phyloP scores from a whole-genome alignment of 108 stramenopile genomes.

The Asterionellopsis glacialis region DNA sequence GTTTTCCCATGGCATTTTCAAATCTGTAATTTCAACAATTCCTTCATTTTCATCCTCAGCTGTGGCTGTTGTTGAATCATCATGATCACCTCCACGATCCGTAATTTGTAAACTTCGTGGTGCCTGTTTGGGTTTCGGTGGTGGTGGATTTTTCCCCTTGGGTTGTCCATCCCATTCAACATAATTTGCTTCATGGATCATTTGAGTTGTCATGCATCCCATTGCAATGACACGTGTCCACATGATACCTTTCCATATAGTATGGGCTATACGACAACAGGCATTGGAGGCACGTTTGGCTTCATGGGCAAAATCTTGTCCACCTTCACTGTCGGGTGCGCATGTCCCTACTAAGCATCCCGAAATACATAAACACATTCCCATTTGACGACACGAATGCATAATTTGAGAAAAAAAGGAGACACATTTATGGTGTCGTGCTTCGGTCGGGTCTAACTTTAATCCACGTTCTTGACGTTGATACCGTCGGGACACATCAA shows the following conservation, averaged over 20 bases:
- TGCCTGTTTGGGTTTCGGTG: background rate
- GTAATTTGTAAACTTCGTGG: background rate
- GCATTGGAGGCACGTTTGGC: conserved; percentile 41
- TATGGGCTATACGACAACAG: conserved; percentile 43
- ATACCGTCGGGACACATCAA: conserved; percentile 52
- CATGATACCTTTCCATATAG: conserved; percentile 49
- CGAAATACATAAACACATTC: conserved; percentile 25
- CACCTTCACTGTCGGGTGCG: conserved; percentile 43
- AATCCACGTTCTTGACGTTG: conserved; percentile 43
- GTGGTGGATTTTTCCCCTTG: conserved; percentile 1
- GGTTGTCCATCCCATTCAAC: conserved; percentile 3
- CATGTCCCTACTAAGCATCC: conserved; percentile 39
- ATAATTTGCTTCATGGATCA: conserved; percentile 27
- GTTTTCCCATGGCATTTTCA: conserved; percentile 4
- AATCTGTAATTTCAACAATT: background rate
- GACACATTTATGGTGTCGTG: conserved; percentile 42
- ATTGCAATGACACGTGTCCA: conserved; percentile 35
- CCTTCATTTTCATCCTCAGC: background rate
- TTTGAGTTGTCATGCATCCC: conserved; percentile 55
- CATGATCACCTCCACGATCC: background rate
- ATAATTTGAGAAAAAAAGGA: conserved; percentile 32
- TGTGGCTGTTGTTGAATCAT: background rate
- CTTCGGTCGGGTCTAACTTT: conserved; percentile 49
- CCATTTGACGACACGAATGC: conserved; percentile 19
- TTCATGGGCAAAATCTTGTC: conserved; percentile 51